Evolutionary conservation across 108 stramenopile species (phyloP).

Genomic region (Fragilaria crotonensis): DNA sequence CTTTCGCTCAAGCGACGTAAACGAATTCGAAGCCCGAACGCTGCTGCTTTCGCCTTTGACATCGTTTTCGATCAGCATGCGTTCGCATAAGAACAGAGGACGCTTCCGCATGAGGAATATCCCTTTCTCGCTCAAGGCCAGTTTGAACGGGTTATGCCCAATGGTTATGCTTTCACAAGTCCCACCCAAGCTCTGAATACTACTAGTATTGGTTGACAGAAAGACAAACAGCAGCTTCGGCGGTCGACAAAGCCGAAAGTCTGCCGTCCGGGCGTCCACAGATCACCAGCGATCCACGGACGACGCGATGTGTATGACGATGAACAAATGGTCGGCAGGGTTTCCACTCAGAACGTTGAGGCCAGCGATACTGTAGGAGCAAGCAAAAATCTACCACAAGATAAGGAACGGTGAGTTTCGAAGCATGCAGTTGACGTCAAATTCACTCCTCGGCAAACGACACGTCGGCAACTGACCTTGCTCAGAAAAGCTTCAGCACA

Average conservation of each 20-base stretch:
- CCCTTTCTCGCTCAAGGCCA: slow-evolving; percentile 30
- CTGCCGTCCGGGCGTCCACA: slow-evolving; percentile 85
- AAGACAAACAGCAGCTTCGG: slow-evolving; percentile 59
- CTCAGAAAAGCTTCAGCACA: slow-evolving; percentile 62
- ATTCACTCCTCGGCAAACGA: too few relatives aligned
- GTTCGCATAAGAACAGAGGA: slow-evolving; percentile 57
- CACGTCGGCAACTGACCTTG: too few relatives aligned
- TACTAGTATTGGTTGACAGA: slow-evolving; percentile 73
- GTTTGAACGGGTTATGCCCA: slow-evolving; percentile 74
- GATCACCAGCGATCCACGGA: slow-evolving; percentile 59
- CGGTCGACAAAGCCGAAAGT: slow-evolving; percentile 60
- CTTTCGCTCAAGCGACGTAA: not conserved
- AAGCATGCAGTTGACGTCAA: not conserved
- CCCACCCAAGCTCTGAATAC: slow-evolving; percentile 57
- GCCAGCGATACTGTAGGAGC: slow-evolving; percentile 65
- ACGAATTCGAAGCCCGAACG: not conserved
- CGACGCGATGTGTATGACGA: slow-evolving; percentile 59
- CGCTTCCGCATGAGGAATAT: slow-evolving; percentile 47
- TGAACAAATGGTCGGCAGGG: slow-evolving; percentile 78
- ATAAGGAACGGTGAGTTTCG: not conserved
- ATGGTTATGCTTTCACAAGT: slow-evolving; percentile 74
- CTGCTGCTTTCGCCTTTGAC: not conserved
- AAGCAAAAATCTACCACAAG: slow-evolving; percentile 52
- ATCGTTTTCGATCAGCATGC: slow-evolving; percentile 29
- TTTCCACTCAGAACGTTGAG: slow-evolving; percentile 63